Conservation (phyloP, 768 basidiomycete genomes). For the Rhizopogon vesiculosus region DNA sequence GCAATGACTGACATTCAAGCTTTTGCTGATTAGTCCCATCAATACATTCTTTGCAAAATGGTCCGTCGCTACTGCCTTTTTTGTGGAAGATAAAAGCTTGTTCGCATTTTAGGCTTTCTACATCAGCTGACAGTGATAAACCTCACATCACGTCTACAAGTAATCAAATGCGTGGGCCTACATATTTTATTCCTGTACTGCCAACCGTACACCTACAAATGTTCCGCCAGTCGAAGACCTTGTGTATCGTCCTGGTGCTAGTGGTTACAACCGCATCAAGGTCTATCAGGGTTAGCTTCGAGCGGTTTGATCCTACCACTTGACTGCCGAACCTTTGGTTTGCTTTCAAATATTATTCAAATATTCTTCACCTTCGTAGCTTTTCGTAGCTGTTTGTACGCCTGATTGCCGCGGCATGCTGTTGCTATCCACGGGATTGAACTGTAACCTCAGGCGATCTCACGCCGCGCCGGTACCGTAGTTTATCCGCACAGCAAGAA, state of each 20-base stretch:
- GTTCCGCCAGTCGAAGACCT: not conserved
- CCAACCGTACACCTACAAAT: not conserved
- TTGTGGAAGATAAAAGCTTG: not conserved
- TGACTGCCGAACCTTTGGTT: not conserved
- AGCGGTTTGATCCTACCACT: not conserved
- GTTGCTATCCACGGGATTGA: not conserved
- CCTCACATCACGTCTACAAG: not conserved
- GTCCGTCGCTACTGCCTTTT: not conserved
- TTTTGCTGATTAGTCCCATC: conserved; percentile 54
- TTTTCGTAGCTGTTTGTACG: not conserved
- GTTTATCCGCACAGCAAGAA: not conserved
- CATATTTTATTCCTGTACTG: not conserved
- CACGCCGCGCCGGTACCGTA: not conserved
- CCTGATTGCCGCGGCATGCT: not conserved
- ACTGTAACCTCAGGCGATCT: not conserved
- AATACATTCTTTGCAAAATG: not conserved
- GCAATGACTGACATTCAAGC: conserved; percentile 88
- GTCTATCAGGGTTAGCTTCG: not conserved
- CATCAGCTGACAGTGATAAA: too few species aligned
- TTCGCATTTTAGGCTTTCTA: not conserved
- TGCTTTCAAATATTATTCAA: not conserved
- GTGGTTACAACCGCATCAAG: not conserved
- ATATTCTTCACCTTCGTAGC: not conserved
- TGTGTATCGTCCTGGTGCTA: not conserved
- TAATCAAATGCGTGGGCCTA: not conserved